Base-by-base conservation (phyloP, 2,329 filamentous ascomycete genomes). In the Tolypocladium cylindrosporum region DNA sequence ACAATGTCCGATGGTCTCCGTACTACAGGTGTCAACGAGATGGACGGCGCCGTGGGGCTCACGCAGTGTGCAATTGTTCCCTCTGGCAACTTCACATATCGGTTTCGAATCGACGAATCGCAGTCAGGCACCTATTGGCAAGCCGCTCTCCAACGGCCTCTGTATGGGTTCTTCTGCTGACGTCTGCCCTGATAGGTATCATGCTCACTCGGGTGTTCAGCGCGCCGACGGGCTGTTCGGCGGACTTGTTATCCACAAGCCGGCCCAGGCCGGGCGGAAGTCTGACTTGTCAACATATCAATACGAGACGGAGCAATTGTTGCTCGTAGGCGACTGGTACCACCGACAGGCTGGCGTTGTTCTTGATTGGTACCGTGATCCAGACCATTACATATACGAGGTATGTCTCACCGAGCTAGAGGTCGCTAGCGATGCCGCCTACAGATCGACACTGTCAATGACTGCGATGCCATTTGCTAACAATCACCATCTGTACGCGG, bases 21-120 rank as follows among this genome's bases (percentile, higher is more conserved):
- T 3, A 27, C 3, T 19, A 6, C 0, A 84, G 78, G 24, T 78
- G 82, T 58, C 27, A 63, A 63, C 54, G 61, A 62, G 61, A 87
- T 88, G 83, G 87, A 90, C 64, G 87, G 87, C 3, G 79, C 85
- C 2, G 72, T 77, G 0, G 81, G 80, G 42, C 78, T 88, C 10
- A 83, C 79, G 1, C 86, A 87, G 64, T 86, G 83, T 62, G 75
- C 75, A 1, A 82, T 88, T 21, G 75, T 79, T 1, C 77, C 84
- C 0, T 83, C 82, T 0, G 68, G 59, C 40, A 79, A 73, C 0
- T 75, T 84, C 50, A 78, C 71, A 1, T 82, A 81, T 61, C 69
- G 82, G 61, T 86, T 83, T 74, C 79, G 83, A 48, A 74, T 84
- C 48, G 80, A 79, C 9, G 58, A 78, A 9, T 19, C 58, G 43